Base-by-base conservation (phyloP, 108 stramenopile genomes). In the Discostella stelligeroides region DNA sequence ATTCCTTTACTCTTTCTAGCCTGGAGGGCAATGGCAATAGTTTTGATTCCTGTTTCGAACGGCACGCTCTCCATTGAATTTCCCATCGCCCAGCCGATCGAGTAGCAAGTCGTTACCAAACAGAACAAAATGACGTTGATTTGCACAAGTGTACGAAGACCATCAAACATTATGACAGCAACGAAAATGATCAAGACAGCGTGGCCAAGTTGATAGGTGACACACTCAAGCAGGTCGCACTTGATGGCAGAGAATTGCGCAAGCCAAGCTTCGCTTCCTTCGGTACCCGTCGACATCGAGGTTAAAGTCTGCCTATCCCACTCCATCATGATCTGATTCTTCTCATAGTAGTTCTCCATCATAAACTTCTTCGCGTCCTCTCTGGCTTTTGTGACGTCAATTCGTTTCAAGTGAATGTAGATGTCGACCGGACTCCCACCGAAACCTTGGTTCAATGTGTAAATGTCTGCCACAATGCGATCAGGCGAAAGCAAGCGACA, bases 41-140 rank as follows among this genome's bases (percentile, higher is more conserved):
- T 39, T 55, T 83, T 83, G 9, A 83, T 80, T 53, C 82, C 79
- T 15, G 82, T 83, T 38, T 83, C 82, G 47, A 83, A 83, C 11
- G 82, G 82, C 4, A 83, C 74, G 34, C 51, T 57, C 53, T 83
- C 82, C 82, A 71, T 83, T 38, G 63, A 66, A 9, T 78, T 75
- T 40, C 65, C 71, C 30, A 80, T 23, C 23, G 69, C 7, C 74
- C 78, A 83, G 3, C 82, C 82, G 40, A 83, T 61, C 4, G 82
- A 80, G 30, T 83, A 79, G 18, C 73, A 66, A 8, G 24, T n/a
- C n/a, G 68, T 20, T 13, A 83, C 72, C 18, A 65, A 51, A 28
- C 59, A 21, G 40, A 83, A 83, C 4, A 75, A 9, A 9, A 55
- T 11, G 15, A 38, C 45, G 34, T 54, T 49, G 9, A 48, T n/a